Evolutionary conservation across 768 basidiomycete species (phyloP).

Genomic region (Lactarius pseudohatsudake): DNA sequence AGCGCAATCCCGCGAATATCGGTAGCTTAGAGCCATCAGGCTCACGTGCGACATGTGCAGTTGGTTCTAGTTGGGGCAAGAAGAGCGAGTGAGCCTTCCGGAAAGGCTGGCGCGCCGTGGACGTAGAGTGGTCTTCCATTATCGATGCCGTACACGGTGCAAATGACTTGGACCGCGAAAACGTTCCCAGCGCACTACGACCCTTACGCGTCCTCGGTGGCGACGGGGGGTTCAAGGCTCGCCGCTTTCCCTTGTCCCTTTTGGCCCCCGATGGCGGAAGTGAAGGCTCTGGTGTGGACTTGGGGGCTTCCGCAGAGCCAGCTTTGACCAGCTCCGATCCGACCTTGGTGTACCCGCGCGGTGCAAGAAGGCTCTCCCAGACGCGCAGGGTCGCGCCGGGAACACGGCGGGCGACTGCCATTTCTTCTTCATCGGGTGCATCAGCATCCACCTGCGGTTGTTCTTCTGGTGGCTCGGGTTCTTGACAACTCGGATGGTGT

Average conservation of each 20-base stretch:
- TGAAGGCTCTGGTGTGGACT: slow-evolving; percentile 17
- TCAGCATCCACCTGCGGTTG: slow-evolving; percentile 12
- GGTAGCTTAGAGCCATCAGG: slow-evolving; percentile 21
- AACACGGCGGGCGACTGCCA: slow-evolving; percentile 54
- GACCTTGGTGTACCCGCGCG: slow-evolving; percentile 64
- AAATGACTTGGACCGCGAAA: slow-evolving; percentile 66
- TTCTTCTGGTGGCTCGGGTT: slow-evolving; percentile 8
- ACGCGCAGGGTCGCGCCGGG: slow-evolving; percentile 63
- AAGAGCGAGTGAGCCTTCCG: slow-evolving; percentile 38
- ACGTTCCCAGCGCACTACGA: slow-evolving; percentile 52
- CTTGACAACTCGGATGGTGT: background rate
- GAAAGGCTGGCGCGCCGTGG: slow-evolving; percentile 45
- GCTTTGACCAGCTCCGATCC: slow-evolving; percentile 54
- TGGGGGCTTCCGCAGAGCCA: slow-evolving; percentile 3
- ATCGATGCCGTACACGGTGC: slow-evolving; percentile 37
- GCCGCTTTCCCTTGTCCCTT: slow-evolving; percentile 16
- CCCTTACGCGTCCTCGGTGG: slow-evolving; percentile 15
- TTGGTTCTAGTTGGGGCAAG: slow-evolving; percentile 15
- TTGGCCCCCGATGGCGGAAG: background rate
- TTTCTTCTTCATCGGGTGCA: slow-evolving; percentile 51
- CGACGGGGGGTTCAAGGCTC: slow-evolving; percentile 7
- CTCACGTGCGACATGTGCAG: slow-evolving; percentile 26
- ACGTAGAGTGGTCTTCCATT: slow-evolving; percentile 25
- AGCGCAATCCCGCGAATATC: slow-evolving; percentile 55
- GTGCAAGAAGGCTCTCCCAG: slow-evolving; percentile 67